Base-by-base conservation (phyloP, 495 filamentous ascomycete species). In the Hypoxylon fragiforme region DNA sequence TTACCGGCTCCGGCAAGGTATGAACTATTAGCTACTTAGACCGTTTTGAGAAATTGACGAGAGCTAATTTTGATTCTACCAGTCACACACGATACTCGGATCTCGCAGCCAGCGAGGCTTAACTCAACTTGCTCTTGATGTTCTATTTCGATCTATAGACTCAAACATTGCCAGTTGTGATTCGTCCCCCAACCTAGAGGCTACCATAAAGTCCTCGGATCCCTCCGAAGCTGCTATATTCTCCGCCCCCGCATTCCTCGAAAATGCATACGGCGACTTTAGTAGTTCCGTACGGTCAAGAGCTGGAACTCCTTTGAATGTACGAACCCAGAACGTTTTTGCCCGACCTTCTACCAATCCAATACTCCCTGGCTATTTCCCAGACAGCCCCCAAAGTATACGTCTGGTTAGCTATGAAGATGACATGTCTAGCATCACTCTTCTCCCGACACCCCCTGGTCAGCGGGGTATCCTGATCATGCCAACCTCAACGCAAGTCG, bases 71-170 rank as follows among this genome's bases (percentile, higher is more conserved):
- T 12, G 7, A 16, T 4, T 12, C 7, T 2, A n/a, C 19, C 61
- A 97, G 92, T 92, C 88, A 57, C 91, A 98, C 67, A 98, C 94
- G n/a, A 96, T 97, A 60, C 81, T 98, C 8, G 94, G 94, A 43
- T 92, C 89, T 13, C 86, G 85, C 57, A 81, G 81, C 11, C 87
- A 96, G 68, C 86, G 91, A 42, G 94, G 94, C 51, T 73, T 98
- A 42, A 96, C 88, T 2, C 94, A 98, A 66, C 85, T 98, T 65
- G 81, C 90, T 5, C 85, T 97, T 16, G 92, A 97, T 60, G 78
- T 96, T 15, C 80, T 97, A 34, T 97, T 92, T 73, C 84, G 84
- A 41, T 92, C 88, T 8, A 77, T 95, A 32, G 80, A 79, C 18
- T 71, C 77, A 12, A 85, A 84, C 31, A 77, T 90, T 20, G 81